Evolutionary conservation across 1,284 basidiomycete species (phyloP), one percentile per base, ranked within the genome.

Genomic region (Sporisorium graminicola): DNA sequence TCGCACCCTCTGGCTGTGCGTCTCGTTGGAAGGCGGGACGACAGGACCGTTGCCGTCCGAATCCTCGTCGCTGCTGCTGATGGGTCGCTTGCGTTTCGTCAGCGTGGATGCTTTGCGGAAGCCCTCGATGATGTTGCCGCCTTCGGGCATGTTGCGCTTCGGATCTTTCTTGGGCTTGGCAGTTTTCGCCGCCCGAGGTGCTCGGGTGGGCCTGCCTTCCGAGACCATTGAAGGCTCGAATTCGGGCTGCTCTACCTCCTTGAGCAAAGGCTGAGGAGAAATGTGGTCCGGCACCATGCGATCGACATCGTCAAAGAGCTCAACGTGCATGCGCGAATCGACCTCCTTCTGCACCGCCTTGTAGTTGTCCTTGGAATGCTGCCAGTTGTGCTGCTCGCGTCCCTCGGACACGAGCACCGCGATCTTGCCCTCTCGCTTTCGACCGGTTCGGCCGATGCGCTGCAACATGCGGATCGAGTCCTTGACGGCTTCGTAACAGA

Each of bases 391-490:
- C 80, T 98, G 95, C 87, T 99, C 97, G 33, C 95, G 91, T 24
- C 91, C 91, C 85, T 96, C 93, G 10, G 95, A 91, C 79, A 98
- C 91, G n/a, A 99, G 89, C 9, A 97, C 93, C 80, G 96, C 94
- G 37, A 99, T 93, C 66, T 90, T 88, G 7, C 97, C 97, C 56
- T 92, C 91, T 33, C 94, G 91, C 86, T 96, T 95, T 58, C 97
- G 92, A 20, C 97, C 97, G 0, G 97, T 99, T 68, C 97, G 90
- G 51, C 97, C 97, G 51, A 98, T 90, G 24, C 97, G 92, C 90
- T 99, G 97, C 18, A 99, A 90, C 92, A 98, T 95, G 66, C 96
- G 93, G 75, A 98, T 95, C 0, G 95, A 93, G 14, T 94, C 94
- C 87, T 96, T 98, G 80, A 95, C 94, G 42, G 95, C 92, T 80